These are phyloP conservation scores for Beta vulgaris DNA, from an alignment of 148 eudicot species.

Conservation along the genomic window DNA sequence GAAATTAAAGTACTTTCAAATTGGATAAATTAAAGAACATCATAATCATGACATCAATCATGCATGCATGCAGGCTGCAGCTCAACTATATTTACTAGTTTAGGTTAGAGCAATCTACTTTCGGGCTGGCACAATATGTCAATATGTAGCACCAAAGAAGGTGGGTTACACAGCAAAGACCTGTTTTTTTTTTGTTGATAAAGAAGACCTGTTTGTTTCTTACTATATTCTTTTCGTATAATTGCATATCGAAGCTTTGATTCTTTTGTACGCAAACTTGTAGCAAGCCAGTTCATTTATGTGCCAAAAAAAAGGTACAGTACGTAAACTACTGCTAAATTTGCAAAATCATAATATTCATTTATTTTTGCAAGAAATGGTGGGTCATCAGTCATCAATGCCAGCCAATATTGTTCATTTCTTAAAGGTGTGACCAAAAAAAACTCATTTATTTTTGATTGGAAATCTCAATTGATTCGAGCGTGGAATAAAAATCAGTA, in stretches of 20 bases:
- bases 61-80: not conserved
- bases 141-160: conserved; percentile 3
- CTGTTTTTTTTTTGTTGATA: no score
- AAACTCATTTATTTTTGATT: not conserved
- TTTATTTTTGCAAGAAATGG: conserved; percentile 11
- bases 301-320: not conserved
- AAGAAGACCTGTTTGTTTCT: no score
- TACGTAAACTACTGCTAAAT: conserved; percentile 4
- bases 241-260: not conserved
- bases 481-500: conserved; percentile 15
- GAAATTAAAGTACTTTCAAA: not conserved
- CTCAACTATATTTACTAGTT: not conserved
- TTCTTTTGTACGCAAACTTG: conserved; percentile 11
- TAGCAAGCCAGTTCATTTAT: conserved; percentile 1
- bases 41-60: conserved; percentile 6
- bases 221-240: no score
- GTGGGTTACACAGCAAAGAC: conserved; percentile 18
- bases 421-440: conserved; percentile 13
- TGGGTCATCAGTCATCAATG: no score
- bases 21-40: not conserved
- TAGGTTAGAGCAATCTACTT: not conserved
- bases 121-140: conserved; percentile 10
- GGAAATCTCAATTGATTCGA: not conserved
- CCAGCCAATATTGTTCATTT: conserved; percentile 24
- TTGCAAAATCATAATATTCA: not conserved